A percentile compares a stretch with the other conserved stretches of the same genome.
Evolutionary conservation across 768 basidiomycete genomes (phyloP).

Genomic region (Dioszegia hungarica): DNA sequence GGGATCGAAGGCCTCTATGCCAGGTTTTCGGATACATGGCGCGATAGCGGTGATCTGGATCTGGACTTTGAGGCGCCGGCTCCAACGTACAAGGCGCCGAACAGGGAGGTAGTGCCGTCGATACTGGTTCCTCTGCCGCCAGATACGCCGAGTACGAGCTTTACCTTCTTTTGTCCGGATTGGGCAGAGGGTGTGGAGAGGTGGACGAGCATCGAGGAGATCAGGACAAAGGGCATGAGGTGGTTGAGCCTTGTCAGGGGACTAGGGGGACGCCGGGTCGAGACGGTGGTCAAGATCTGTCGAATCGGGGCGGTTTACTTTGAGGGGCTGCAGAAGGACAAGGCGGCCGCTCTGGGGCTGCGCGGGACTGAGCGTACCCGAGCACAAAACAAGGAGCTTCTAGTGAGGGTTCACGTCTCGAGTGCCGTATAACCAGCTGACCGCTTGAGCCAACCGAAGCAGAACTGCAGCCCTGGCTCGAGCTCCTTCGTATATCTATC

Average conservation of each 20-base stretch:
- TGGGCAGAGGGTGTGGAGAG: slow-evolving; percentile 71
- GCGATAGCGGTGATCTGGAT: slow-evolving; percentile 8
- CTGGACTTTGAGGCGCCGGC: slow-evolving; percentile 9
- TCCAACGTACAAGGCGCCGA: background rate
- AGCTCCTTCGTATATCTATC: slow-evolving; percentile 69
- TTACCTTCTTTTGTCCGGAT: slow-evolving; percentile 84
- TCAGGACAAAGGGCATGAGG: slow-evolving; percentile 71
- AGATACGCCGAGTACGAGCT: slow-evolving; percentile 66
- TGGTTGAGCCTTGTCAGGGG: slow-evolving; percentile 73
- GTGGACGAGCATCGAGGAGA: slow-evolving; percentile 62
- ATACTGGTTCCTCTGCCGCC: slow-evolving; percentile 75
- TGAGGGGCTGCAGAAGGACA: slow-evolving; percentile 24
- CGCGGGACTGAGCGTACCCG: background rate
- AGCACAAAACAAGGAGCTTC: background rate
- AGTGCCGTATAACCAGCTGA: too few relatives aligned
- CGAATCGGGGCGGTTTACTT: slow-evolving; percentile 59
- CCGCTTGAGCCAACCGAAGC: slow-evolving; percentile 39
- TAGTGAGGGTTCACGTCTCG: too few relatives aligned
- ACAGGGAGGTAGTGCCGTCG: slow-evolving; percentile 61
- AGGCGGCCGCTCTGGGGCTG: slow-evolving; percentile 20
- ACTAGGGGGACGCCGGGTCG: slow-evolving; percentile 71
- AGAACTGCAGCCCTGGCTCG: slow-evolving; percentile 62
- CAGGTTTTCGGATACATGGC: background rate
- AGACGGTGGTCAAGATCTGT: slow-evolving; percentile 72
- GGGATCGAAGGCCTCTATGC: background rate